Percentiles rank a stretch among this genome's conserved stretches.
Conservation (phyloP, 2,329 filamentous ascomycete genomes). For the Phyllosticta capitalensis region DNA sequence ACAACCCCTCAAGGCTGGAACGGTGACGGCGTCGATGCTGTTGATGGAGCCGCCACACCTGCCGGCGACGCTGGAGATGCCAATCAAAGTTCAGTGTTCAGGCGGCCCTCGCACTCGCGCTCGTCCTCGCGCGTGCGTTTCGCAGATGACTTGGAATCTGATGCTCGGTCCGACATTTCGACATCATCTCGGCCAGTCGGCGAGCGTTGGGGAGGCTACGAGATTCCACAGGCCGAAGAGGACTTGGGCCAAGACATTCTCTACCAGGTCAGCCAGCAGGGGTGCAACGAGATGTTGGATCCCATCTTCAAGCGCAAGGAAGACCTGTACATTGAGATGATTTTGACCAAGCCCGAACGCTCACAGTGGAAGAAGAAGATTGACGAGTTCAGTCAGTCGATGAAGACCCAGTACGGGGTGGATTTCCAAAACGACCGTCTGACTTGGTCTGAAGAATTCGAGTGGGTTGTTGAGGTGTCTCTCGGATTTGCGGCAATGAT, state of each 20-base stretch:
- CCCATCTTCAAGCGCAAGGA: constrained; percentile 75
- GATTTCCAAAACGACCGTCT: constrained; percentile 12
- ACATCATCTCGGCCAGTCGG: constrained; percentile 58
- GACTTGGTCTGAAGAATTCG: constrained; percentile 1
- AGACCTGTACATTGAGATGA: constrained; percentile 60
- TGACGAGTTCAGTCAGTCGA: constrained; percentile 1
- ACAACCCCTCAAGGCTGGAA: not conserved
- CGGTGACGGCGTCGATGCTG: not conserved
- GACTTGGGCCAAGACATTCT: constrained; percentile 82
- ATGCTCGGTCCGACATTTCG: constrained; percentile 61
- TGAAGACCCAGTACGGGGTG: constrained; percentile 17
- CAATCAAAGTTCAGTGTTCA: not conserved
- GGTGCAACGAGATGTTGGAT: constrained; percentile 87
- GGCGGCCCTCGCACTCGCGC: constrained; percentile 38
- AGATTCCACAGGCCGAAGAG: constrained; percentile 68
- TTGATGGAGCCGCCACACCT: constrained; percentile 32
- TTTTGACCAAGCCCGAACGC: constrained; percentile 27
- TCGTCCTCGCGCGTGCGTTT: constrained; percentile 75
- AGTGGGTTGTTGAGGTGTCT: constrained; percentile 7
- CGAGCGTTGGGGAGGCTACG: constrained; percentile 68
- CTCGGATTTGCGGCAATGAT: constrained; percentile 6
- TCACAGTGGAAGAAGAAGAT: constrained; percentile 12
- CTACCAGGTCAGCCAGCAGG: constrained; percentile 84
- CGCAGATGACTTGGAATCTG: constrained; percentile 61
- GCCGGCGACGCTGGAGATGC: not conserved